Percentiles rank a stretch among this genome's conserved stretches.
Conservation (phyloP, 1,284 basidiomycete genomes). For the Rhodotorula sp. region DNA sequence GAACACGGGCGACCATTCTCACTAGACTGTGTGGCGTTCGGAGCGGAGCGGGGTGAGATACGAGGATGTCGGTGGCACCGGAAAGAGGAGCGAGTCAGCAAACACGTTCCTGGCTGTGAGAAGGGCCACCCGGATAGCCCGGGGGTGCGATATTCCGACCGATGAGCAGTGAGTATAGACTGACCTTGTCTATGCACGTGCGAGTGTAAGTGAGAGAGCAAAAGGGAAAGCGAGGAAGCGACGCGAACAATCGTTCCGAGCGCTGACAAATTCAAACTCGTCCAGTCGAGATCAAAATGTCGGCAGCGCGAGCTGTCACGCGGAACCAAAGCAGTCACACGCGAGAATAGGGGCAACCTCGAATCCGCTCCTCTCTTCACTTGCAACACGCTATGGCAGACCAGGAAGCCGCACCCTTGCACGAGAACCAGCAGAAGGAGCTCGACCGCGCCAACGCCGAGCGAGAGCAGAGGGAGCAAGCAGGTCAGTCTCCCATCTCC, state of each 20-base stretch:
- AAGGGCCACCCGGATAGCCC: too few species aligned
- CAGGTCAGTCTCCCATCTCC: constrained; percentile 59
- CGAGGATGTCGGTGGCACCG: background rate
- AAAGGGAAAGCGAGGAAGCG: background rate
- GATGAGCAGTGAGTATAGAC: too few species aligned
- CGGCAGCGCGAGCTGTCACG: too few species aligned
- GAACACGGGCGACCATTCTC: constrained; percentile 57
- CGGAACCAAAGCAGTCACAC: background rate
- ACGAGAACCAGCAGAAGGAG: constrained; percentile 66
- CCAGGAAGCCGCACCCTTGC: background rate
- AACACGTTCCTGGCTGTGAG: too few species aligned
- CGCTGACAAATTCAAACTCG: background rate
- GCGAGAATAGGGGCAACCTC: background rate
- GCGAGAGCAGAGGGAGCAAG: constrained; percentile 76
- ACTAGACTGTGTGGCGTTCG: background rate
- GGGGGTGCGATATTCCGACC: too few species aligned
- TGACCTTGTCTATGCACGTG: background rate
- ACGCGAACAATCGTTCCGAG: background rate
- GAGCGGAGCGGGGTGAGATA: background rate
- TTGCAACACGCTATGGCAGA: background rate
- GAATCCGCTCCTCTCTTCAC: background rate
- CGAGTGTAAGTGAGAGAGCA: background rate
- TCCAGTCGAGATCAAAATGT: too few species aligned
- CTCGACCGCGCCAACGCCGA: constrained; percentile 67
- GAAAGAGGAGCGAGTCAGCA: background rate